Percentiles rank a stretch among this genome's conserved stretches.
Conservation (phyloP, 1,284 basidiomycete genomes). For the Cutaneotrichosporon dermatis region DNA sequence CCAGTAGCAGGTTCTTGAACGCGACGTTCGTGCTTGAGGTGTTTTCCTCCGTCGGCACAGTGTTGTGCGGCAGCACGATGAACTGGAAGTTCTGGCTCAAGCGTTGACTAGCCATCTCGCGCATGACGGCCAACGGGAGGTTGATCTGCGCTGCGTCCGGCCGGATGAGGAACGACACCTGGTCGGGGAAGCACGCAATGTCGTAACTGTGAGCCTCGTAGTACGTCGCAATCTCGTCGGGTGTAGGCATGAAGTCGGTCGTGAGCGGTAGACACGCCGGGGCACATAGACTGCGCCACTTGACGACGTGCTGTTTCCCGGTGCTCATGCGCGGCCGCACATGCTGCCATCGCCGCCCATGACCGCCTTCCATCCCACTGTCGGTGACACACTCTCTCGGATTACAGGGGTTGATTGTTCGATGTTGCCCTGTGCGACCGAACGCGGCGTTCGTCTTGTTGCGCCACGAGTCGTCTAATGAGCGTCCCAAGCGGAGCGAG, state of each 20-base stretch:
- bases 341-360: slow-evolving; percentile 87
- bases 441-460: slow-evolving; percentile 31
- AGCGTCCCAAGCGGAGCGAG: slow-evolving; percentile 18
- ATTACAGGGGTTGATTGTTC: slow-evolving; percentile 47
- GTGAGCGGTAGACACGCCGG: slow-evolving; percentile 87
- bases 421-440: slow-evolving; percentile 34
- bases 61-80: slow-evolving; percentile 55
- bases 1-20: slow-evolving; percentile 55
- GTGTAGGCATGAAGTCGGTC: slow-evolving; percentile 79
- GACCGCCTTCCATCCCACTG: slow-evolving; percentile 40
- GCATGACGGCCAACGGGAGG: slow-evolving; percentile 81
- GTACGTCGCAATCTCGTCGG: slow-evolving; percentile 66
- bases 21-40: not conserved
- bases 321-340: slow-evolving; percentile 68
- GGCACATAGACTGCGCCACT: slow-evolving; percentile 82
- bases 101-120: slow-evolving; percentile 87
- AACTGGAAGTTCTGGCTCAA: slow-evolving; percentile 94
- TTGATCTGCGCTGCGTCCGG: slow-evolving; percentile 45
- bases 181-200: slow-evolving; percentile 47
- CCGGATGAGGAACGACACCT: slow-evolving; percentile 61
- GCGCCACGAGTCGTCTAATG: slow-evolving; percentile 39
- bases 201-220: slow-evolving; percentile 66
- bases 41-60: slow-evolving; percentile 20
- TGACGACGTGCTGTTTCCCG: slow-evolving; percentile 69
- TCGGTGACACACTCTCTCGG: slow-evolving; percentile 22